Evolutionary conservation across 2,329 filamentous ascomycete genomes (phyloP).

Genomic region (Aspergillus pseudonomiae): DNA sequence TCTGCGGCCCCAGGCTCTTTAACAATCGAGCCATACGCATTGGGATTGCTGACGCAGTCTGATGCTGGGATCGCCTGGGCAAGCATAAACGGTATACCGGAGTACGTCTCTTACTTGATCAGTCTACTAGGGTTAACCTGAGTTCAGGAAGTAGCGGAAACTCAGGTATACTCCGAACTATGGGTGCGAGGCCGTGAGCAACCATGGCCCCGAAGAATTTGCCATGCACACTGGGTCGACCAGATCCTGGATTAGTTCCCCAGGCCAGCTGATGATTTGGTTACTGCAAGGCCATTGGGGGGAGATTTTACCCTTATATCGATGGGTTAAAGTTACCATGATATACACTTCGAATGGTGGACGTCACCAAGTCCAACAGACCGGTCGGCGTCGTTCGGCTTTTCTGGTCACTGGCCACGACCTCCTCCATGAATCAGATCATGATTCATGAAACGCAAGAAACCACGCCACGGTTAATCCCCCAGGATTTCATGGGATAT

Average conservation of each 20-base stretch:
- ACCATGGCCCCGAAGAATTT: constrained; percentile 5
- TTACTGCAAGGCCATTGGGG: background rate
- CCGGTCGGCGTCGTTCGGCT: background rate
- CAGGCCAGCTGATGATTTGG: background rate
- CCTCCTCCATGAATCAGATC: background rate
- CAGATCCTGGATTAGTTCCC: background rate
- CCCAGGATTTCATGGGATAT: background rate
- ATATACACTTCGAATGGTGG: constrained; percentile 18
- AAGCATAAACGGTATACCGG: background rate
- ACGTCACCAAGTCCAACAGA: constrained; percentile 20
- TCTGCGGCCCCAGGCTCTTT: constrained; percentile 1
- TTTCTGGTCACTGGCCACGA: constrained; percentile 1
- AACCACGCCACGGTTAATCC: background rate
- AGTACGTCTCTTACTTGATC: background rate
- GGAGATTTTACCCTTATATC: background rate
- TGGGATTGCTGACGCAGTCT: constrained; percentile 5
- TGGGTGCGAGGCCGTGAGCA: background rate
- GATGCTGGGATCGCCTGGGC: background rate
- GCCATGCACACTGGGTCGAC: constrained; percentile 2
- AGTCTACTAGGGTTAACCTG: background rate
- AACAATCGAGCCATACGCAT: constrained; percentile 4
- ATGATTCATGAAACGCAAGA: constrained; percentile 8
- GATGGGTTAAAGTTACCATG: background rate
- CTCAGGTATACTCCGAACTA: constrained; percentile 2
- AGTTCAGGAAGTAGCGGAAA: background rate